Base-by-base conservation (phyloP, 2,329 filamentous ascomycete species). In the Penicillium glabrum region DNA sequence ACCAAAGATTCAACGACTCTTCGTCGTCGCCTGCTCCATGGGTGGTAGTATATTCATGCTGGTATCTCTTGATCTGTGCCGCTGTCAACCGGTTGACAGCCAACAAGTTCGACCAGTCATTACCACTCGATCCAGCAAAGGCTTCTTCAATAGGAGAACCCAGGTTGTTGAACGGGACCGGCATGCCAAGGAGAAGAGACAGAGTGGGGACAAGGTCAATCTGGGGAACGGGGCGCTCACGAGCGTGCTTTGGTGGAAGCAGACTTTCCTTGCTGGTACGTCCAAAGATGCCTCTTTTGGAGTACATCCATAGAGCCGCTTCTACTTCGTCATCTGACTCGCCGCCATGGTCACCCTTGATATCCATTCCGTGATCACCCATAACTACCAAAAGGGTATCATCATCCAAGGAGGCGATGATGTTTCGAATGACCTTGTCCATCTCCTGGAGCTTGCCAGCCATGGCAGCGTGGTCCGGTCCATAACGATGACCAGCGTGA, bases 301-400 rank as follows among this genome's bases (percentile, higher is more conserved):
- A 96, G 73, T 98, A 99, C 92, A 99, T 96, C 93, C 95, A 99
- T 46, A 99, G 75, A 2, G 95, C 92, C 54, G 95, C 92, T 74
- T 99, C 87, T 7, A 99, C 86, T 73, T 99, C 95, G 62, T 98
- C 92, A 65, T 97, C 91, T 31, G 93, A 97, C 78, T 99, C 95
- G 53, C 95, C 95, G n/a, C 95, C 95, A 70, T 99, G 95, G 64
- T 99, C 95, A 19, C 95, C 95, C 77, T 99, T 98, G 59, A 85
- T 81, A 73, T 99, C 95, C 95, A 99, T 99, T 11, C 95, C 95
- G 70, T 99, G 95, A 72, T 99, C 95, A n/a, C 95, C 95, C 91
- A 99, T 96, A 14, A 99, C 90, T 21, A 99, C 86, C 35, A 99
- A 79, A 23, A 99, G 79, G 0, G 95, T 99, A 54, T 91, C 80